Evolutionary conservation across 768 basidiomycete species (phyloP), one percentile per base, ranked within the genome.

Genomic region (Trametes cubensis): DNA sequence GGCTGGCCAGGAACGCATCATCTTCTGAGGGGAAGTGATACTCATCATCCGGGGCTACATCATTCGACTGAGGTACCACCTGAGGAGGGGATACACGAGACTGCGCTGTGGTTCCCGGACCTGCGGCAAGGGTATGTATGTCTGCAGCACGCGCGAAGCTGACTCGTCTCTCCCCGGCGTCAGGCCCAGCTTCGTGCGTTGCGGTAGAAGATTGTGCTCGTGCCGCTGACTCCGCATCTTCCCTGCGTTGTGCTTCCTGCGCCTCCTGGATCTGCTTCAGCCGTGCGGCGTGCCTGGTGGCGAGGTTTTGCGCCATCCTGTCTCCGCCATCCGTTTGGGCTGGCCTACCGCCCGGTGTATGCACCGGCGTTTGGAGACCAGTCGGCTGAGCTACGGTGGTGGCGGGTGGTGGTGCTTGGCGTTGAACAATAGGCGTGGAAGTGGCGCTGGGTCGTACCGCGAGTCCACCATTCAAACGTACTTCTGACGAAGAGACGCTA

Each of bases 11-110:
- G 66, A 89, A 81, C 2, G 80, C 85, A 55, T 85, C 88, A 55
- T 90, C 89, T 42, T 92, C 87, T 0, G 87, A 87, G 58, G 78
- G 76, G 64, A 85, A 81, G 13, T 77, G 76, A 63, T 81, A 86
- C 0, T 79, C 64, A 18, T 77, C 77, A 7, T 59, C 58, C 20
- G 49, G 58, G 2, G n/a, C 49, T 17, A 40, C 77, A 73, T 13
- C 56, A 61, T 25, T 67, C 67, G 39, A 62, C 50, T 38, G 60
- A 39, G 11, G 61, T 28, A 30, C 8, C 1, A 59, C 58, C n/a
- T 59, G 58, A 39, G 58, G 58, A 6, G 26, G 55, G 14, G 26
- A 55, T 49, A n/a, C 68, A 60, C 2, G 46, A 64, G 18, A 53
- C 34, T 28, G 61, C 44, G 15, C 54, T 30, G 17, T 20, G 10